Percentiles rank a stretch among this genome's conserved stretches.
phyloP scores from a whole-genome alignment of 768 basidiomycete species.

The Pleurotus sapidus region DNA sequence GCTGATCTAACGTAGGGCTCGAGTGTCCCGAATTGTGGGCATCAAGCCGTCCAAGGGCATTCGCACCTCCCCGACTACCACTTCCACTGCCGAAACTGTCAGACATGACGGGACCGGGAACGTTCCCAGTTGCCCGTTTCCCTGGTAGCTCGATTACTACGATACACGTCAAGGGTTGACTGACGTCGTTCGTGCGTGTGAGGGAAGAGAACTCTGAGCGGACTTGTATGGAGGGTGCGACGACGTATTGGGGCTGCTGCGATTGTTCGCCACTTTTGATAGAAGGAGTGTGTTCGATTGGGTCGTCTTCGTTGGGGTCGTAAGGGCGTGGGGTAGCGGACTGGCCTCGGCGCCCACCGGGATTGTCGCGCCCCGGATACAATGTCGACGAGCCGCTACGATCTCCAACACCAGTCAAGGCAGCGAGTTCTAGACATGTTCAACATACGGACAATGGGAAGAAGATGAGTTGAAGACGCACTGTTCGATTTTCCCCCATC shows the following conservation, averaged over 20 bases:
- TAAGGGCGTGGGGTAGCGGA: constrained; percentile 37
- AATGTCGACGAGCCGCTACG: constrained; percentile 43
- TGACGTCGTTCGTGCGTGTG: constrained; percentile 62
- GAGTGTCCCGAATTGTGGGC: constrained; percentile 36
- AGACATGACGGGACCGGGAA: constrained; percentile 52
- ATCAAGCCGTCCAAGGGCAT: constrained; percentile 11
- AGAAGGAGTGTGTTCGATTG: constrained; percentile 58
- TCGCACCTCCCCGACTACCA: neutral
- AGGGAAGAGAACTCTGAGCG: constrained; percentile 88
- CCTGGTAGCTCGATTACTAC: constrained; percentile 91
- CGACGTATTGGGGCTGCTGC: constrained; percentile 66
- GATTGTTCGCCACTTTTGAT: constrained; percentile 40
- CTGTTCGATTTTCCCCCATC: constrained; percentile 88
- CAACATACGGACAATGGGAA: constrained; percentile 8
- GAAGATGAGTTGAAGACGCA: constrained; percentile 34
- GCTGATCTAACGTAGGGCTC: constrained; percentile 37
- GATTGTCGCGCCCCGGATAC: constrained; percentile 71
- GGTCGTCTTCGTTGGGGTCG: constrained; percentile 85
- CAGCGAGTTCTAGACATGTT: constrained; percentile 75
- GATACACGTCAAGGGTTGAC: constrained; percentile 77
- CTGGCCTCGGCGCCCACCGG: constrained; percentile 32
- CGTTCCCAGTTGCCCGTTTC: constrained; percentile 48
- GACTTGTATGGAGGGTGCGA: constrained; percentile 91
- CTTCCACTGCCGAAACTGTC: constrained; percentile 37
- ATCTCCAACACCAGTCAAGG: constrained; percentile 86